These are phyloP conservation scores for Irpex rosettiformis DNA, from an alignment of 1,284 basidiomycete species.

Conservation along the genomic window DNA sequence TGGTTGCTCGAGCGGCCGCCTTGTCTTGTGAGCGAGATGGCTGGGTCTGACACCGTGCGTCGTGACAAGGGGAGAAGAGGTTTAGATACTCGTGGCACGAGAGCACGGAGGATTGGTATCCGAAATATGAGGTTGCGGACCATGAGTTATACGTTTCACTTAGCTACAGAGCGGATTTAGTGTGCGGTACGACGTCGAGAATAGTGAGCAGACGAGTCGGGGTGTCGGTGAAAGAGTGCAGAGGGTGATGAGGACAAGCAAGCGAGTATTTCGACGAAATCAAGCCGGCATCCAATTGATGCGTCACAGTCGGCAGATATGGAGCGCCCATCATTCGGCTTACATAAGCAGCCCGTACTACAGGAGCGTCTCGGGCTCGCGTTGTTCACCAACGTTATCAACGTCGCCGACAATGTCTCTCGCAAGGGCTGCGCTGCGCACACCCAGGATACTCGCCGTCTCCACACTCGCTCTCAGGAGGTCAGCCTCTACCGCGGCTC, in stretches of 20 bases:
- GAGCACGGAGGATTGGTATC: constrained; percentile 29
- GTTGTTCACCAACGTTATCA: background rate
- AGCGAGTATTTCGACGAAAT: background rate
- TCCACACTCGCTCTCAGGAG: constrained; percentile 30
- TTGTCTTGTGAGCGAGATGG: constrained; percentile 23
- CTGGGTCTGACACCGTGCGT: constrained; percentile 20
- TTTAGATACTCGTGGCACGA: constrained; percentile 32
- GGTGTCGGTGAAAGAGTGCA: background rate
- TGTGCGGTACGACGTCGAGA: background rate
- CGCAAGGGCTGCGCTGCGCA: constrained; percentile 32
- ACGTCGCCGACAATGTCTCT: constrained; percentile 29
- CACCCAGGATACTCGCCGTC: constrained; percentile 23
- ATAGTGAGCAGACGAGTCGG: background rate
- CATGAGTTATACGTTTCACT: constrained; percentile 18
- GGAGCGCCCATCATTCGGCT: background rate
- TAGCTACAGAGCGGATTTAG: too few species aligned
- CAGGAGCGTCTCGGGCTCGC: constrained; percentile 9
- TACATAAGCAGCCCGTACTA: constrained; percentile 14
- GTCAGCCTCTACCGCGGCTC: constrained; percentile 35
- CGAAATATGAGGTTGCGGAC: constrained; percentile 30
- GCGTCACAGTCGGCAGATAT: background rate
- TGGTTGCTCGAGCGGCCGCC: constrained; percentile 26
- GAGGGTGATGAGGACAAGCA: too few species aligned
- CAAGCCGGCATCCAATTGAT: background rate
- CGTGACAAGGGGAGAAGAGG: constrained; percentile 37